phyloP scores from a whole-genome alignment of 441 rosid species.

The Populus trichocarpa region DNA sequence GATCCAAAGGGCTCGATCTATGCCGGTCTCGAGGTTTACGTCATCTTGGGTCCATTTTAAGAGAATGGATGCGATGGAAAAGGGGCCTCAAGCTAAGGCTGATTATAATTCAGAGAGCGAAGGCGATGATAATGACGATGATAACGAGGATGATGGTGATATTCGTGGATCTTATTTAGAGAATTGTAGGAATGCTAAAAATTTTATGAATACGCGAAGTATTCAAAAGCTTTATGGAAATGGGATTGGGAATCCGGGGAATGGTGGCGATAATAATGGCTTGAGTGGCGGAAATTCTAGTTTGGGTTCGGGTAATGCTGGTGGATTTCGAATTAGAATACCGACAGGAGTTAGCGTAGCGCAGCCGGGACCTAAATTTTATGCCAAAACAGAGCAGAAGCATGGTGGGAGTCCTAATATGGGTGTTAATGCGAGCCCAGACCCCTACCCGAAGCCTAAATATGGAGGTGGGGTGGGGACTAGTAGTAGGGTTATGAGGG shows the following conservation, averaged over 20 bases:
- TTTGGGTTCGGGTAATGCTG: constrained; percentile 7
- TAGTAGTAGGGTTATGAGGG: constrained; percentile 31
- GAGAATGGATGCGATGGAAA: constrained; percentile 92
- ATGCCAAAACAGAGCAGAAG: constrained; percentile 48
- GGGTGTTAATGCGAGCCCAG: constrained; percentile 5
- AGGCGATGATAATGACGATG: constrained; percentile 40
- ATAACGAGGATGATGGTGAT: constrained; percentile 39
- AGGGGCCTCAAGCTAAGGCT: constrained; percentile 42
- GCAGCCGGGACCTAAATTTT: constrained; percentile 52
- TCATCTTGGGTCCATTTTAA: constrained; percentile 93
- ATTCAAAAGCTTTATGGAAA: constrained; percentile 56
- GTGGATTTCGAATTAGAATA: constrained; percentile 68
- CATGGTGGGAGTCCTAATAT: constrained; percentile 31
- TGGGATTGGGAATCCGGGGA: constrained; percentile 39
- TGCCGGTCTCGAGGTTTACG: constrained; percentile 70
- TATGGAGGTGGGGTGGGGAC: constrained; percentile 23
- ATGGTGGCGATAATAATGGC: constrained; percentile 25
- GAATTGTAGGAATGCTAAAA: constrained; percentile 32
- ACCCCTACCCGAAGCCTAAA: neutral
- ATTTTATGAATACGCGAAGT: constrained; percentile 38
- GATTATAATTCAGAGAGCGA: constrained; percentile 39
- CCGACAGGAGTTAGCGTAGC: constrained; percentile 82
- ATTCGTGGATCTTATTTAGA: constrained; percentile 41
- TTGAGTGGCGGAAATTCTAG: constrained; percentile 20
- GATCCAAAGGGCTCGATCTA: constrained; percentile 85